Base-by-base conservation (phyloP, 1,139 yeast species). In the Candida labiduridarum region DNA sequence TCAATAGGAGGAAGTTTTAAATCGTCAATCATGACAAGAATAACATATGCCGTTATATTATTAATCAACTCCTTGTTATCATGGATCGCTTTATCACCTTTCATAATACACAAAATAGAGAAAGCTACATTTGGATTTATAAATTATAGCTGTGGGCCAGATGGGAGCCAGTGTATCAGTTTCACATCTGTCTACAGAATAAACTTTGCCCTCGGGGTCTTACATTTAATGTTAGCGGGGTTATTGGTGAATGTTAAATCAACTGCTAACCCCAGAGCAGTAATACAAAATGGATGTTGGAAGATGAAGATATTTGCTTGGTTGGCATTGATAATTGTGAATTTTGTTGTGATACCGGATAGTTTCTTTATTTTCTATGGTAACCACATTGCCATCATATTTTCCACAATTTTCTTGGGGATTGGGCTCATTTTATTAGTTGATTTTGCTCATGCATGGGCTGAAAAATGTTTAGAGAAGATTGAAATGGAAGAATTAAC, bases 371-470 rank as follows among this genome's bases (percentile, higher is more conserved):
- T 92, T 29, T 78, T 88, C 61, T 95, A 96, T 84, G 97, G 99
- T 0, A 94, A 89, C 66, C 84, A 91, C 71, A 76, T 94, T 47
- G 92, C 98, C 12, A 87, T 91, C 42, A 71, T 90, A 5, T 86
- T 91, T 61, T 89, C 97, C 41, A 87, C 95, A 3, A 67, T 91
- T 3, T 95, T 95, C 68, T 79, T 94, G 36, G 85, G 95, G 8
- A 90, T 94, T 55, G 99, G 99, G 0, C 77, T 95, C 52, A 89
- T 95, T 10, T 76, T 95, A 47, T 72, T 95, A 49, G 98, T 95
- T 30, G 99, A 95, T 68, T 94, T 91, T 76, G 98, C 99, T 11
- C 99, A 95, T 68, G 95, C 95, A 53, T 95, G 98, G 97, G 98
- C 99, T 0, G 99, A 95, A 62, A 89, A 88, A 10, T 95, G 99